phyloP scores from a whole-genome alignment of 2,329 filamentous ascomycete genomes.

The Penicillium sp. region DNA sequence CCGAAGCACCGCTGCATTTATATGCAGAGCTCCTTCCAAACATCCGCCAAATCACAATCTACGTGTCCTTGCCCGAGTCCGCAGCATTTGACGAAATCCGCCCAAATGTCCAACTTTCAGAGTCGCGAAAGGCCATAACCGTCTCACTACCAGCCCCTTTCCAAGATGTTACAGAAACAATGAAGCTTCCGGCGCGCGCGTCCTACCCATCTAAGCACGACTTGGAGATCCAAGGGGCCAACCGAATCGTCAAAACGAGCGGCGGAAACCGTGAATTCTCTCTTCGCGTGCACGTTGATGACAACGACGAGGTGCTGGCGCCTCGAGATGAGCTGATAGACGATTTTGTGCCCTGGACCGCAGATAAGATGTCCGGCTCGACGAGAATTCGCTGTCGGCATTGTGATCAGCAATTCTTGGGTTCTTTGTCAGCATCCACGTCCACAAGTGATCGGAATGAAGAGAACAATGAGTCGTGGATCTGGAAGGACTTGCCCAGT shows the following conservation, averaged over 20 bases:
- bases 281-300: slow-evolving; percentile 56
- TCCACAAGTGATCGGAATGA: not conserved
- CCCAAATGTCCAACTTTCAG: slow-evolving; percentile 33
- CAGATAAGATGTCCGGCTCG: slow-evolving; percentile 37
- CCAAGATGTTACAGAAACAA: slow-evolving; percentile 34
- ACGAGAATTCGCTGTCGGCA: slow-evolving; percentile 39
- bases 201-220: slow-evolving; percentile 27
- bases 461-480: slow-evolving; percentile 36
- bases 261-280: slow-evolving; percentile 46
- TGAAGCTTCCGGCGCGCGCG: slow-evolving; percentile 51
- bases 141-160: slow-evolving; percentile 36
- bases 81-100: slow-evolving; percentile 8
- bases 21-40: slow-evolving; percentile 64
- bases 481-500: slow-evolving; percentile 92
- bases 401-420: slow-evolving; percentile 27
- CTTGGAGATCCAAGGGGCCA: slow-evolving; percentile 14
- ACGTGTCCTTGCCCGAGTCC: slow-evolving; percentile 48
- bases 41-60: slow-evolving; percentile 61
- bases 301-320: slow-evolving; percentile 24
- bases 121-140: slow-evolving; percentile 37
- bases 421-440: not conserved
- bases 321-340: slow-evolving; percentile 27
- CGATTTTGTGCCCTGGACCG: slow-evolving; percentile 41
- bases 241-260: not conserved
- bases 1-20: slow-evolving; percentile 38